phyloP scores from a whole-genome alignment of 257 asterid species.

The Solanum raphanifolium region DNA sequence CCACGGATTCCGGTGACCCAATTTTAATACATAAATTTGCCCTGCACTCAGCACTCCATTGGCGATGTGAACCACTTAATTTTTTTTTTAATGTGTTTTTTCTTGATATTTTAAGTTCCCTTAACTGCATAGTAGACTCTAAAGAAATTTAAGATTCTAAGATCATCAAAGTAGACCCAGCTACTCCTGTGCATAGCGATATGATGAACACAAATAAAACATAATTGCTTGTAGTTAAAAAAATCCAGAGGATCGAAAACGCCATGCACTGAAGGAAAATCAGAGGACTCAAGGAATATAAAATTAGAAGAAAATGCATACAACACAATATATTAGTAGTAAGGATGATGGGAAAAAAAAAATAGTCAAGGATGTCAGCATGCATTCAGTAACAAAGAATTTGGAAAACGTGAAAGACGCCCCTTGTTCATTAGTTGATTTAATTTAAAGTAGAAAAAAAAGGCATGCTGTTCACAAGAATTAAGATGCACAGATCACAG shows the following conservation, averaged over 20 bases:
- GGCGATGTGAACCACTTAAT: no score
- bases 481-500: background rate
- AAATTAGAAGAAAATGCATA: background rate
- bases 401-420: background rate
- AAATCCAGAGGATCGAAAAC: no score
- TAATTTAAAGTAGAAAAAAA: background rate
- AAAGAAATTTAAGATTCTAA: no score
- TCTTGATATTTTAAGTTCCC: no score
- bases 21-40: no score
- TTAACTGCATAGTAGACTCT: no score
- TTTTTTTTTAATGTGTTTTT: no score
- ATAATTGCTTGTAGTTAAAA: no score
- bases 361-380: background rate
- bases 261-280: background rate
- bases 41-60: background rate
- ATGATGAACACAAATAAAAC: no score
- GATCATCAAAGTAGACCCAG: no score
- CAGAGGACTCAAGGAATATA: background rate
- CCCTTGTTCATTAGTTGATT: background rate
- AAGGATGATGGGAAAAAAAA: background rate
- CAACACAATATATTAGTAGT: no score
- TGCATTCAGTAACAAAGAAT: background rate
- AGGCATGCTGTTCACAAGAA: background rate
- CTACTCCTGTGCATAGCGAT: no score
- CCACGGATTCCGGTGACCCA: rapidly evolving